phyloP scores from a whole-genome alignment of 2,329 filamentous ascomycete genomes.

The Fusarium agapanthi region DNA sequence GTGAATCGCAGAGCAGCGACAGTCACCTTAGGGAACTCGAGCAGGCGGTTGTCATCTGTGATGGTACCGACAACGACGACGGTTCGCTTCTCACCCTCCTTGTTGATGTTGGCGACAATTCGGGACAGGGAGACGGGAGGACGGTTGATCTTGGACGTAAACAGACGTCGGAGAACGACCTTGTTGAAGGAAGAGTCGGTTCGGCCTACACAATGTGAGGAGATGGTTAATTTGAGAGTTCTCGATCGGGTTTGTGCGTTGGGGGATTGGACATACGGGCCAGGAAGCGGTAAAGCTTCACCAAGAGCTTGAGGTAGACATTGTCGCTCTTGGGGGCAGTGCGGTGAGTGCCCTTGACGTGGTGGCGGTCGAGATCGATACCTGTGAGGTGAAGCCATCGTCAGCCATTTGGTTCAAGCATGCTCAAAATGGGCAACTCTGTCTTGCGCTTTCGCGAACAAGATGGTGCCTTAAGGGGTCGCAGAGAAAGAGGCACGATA shows the following conservation, averaged over 20 bases:
- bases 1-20: conserved; percentile 97
- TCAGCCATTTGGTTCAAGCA: conserved; percentile 72
- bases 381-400: conserved; percentile 63
- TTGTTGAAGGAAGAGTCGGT: conserved; percentile 99
- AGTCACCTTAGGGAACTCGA: conserved; percentile 89
- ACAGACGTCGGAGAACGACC: conserved; percentile 94
- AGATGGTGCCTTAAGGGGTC: conserved; percentile 45
- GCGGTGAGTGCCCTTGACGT: conserved; percentile 79
- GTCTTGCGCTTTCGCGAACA: conserved; percentile 41
- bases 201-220: conserved; percentile 69
- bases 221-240: conserved; percentile 14
- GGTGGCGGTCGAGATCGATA: conserved; percentile 77
- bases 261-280: conserved; percentile 75
- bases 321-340: conserved; percentile 98
- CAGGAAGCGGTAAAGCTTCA: conserved; percentile 98
- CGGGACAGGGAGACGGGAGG: conserved; percentile 94
- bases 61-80: conserved; percentile 94
- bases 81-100: conserved; percentile 79
- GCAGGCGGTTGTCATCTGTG: conserved; percentile 96
- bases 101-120: conserved; percentile 76
- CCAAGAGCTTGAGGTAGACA: conserved; percentile 95
- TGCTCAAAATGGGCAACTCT: conserved; percentile 61
- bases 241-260: neutral
- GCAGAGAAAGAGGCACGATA: conserved; percentile 33
- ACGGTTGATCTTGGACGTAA: conserved; percentile 99